Conservation (phyloP, 768 basidiomycete species). For the Agaricus subrufescens region DNA sequence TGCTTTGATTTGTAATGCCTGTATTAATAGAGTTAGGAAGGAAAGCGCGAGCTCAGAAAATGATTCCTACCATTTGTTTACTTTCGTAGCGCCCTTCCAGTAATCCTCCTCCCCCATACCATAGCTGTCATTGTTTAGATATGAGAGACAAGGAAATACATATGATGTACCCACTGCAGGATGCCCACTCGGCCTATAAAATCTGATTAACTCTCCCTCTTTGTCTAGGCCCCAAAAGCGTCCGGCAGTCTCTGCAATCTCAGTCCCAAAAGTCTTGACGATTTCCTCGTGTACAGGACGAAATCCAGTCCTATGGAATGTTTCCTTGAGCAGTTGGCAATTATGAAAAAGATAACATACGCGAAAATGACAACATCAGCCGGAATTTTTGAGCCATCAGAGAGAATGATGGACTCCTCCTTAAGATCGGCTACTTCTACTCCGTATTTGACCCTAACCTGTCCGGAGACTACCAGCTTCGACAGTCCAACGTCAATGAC, state of each 20-base stretch:
- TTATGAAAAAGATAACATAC: slow-evolving; percentile 11
- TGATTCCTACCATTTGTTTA: slow-evolving; percentile 27
- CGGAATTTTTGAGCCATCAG: slow-evolving; percentile 31
- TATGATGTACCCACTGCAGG: slow-evolving; percentile 29
- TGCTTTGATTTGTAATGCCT: no score
- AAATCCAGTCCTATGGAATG: no score
- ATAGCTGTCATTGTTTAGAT: slow-evolving; percentile 22
- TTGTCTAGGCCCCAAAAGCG: slow-evolving; percentile 34
- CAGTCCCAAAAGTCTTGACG: slow-evolving; percentile 29
- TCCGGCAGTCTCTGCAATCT: slow-evolving; percentile 24
- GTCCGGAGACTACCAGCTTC: slow-evolving; percentile 46
- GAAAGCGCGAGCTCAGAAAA: no score
- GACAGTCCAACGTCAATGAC: slow-evolving; percentile 45
- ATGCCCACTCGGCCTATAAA: slow-evolving; percentile 36
- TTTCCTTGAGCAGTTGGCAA: no score
- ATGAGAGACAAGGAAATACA: not conserved
- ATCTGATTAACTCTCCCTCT: slow-evolving; percentile 33
- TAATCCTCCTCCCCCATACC: slow-evolving; percentile 37
- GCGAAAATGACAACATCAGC: slow-evolving; percentile 46
- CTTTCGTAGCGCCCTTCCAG: slow-evolving; percentile 24
- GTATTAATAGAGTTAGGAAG: no score
- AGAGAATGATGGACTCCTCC: slow-evolving; percentile 28
- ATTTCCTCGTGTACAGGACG: slow-evolving; percentile 22
- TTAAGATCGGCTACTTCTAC: slow-evolving; percentile 34
- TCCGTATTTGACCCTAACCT: slow-evolving; percentile 57